Evolutionary conservation across 352 stramenopile genomes (phyloP), one percentile per base, ranked within the genome.

Genomic region (Pythium monospermum): DNA sequence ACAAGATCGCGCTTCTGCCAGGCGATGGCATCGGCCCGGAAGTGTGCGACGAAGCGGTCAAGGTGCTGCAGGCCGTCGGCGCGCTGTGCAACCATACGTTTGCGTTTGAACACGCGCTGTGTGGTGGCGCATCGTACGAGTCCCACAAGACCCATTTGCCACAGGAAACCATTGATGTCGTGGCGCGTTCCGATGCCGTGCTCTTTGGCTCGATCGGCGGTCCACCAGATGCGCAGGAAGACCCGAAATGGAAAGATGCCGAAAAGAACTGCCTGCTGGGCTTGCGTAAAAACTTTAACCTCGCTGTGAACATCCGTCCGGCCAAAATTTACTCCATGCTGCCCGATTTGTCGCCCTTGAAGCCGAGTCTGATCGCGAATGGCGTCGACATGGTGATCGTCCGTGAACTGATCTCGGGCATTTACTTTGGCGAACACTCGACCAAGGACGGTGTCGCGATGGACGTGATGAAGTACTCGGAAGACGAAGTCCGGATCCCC

Each of bases 1-100:
- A 85, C 68, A 87, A 88, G 63, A 95, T 99, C 54, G 98, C 96
- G 11, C 78, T 99, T 49, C 83, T 99, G 21, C 84, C 96, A 0
- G 97, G 97, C 51, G 97, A 99, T 76, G 97, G 97, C 51, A 99
- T 99, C 68, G 97, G 97, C n/a, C 97, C 97, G 7, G 97, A 99
- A 75, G 98, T 99, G 32, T 98, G 96, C 51, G 70, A 64, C 18
- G 90, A 98, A 49, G 97, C 94, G 28, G 92, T 98, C 50, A 73
- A 83, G 12, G 95, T 97, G 27, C 73, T 99, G 11, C 53, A 79
- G 48, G 84, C 90, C 4, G 66, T 96, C 7, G 85, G 73, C 22
- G 68, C 66, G 49, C 76, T 95, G 41, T 94, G 69, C 53, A 69
- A 83, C 41, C 96, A 98, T 60, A 61, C 96, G 58, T 96, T 99